Evolutionary conservation across 352 stramenopile genomes (phyloP).

Genomic region (Phytophthora pinifolia): DNA sequence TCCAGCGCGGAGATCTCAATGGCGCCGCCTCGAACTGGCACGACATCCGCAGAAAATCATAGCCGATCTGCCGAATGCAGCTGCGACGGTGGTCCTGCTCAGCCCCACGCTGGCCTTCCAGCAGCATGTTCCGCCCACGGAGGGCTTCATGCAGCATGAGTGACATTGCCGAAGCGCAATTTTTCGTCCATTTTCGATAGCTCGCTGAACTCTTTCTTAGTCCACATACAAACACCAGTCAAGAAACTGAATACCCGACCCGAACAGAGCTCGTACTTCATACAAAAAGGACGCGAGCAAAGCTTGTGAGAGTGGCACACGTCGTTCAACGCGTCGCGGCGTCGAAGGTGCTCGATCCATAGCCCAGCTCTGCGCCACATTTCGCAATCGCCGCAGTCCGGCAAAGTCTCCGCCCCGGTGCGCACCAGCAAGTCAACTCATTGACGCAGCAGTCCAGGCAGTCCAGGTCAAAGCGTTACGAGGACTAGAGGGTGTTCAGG

Average conservation of each 20-base stretch:
- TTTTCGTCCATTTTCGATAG: conserved; percentile 9
- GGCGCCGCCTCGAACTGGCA: conserved; percentile 13
- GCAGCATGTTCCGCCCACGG: too few relatives aligned
- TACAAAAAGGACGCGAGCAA: conserved; percentile 11
- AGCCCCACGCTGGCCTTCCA: conserved; percentile 1
- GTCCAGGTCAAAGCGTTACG: too few relatives aligned
- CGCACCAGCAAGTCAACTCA: too few relatives aligned
- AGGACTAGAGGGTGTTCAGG: too few relatives aligned
- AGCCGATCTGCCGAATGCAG: conserved; percentile 25
- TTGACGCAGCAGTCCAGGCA: too few relatives aligned
- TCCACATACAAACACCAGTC: conserved; percentile 20
- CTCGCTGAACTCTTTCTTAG: conserved; percentile 8
- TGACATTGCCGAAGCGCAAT: too few relatives aligned
- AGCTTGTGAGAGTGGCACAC: conserved; percentile 10
- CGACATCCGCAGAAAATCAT: conserved; percentile 17
- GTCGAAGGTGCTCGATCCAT: conserved; percentile 8
- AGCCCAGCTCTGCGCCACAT: conserved; percentile 22
- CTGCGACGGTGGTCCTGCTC: conserved; percentile 6
- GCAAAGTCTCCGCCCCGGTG: conserved; percentile 24
- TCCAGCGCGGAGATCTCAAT: conserved; percentile 4
- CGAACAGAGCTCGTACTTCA: conserved; percentile 15
- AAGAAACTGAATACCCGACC: conserved; percentile 25
- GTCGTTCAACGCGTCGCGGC: conserved; percentile 25
- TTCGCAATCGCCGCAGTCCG: conserved; percentile 28
- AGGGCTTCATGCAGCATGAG: too few relatives aligned